Conservation (phyloP, 2,329 filamentous ascomycete genomes). For the Ophiocordyceps sinensis region DNA sequence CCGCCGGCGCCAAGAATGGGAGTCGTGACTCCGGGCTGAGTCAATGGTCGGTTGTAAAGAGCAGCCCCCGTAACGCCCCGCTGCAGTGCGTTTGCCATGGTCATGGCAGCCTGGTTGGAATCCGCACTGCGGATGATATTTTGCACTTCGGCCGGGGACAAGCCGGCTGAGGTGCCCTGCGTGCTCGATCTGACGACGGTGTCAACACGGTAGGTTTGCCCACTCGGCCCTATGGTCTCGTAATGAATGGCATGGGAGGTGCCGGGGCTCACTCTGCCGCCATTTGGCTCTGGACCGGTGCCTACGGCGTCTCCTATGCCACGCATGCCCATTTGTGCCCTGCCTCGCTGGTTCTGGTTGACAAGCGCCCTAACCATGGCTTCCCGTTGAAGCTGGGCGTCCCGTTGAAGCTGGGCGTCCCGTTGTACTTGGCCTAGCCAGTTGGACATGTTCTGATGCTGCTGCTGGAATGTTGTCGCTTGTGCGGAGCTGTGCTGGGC, state of each 20-base stretch:
- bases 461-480: conserved; percentile 18
- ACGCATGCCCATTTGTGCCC: conserved; percentile 24
- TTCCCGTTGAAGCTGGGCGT: conserved; percentile 16
- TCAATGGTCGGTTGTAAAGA: conserved; percentile 17
- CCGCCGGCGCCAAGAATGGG: conserved; percentile 19
- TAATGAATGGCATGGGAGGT: conserved; percentile 16
- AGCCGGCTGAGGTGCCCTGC: conserved; percentile 10
- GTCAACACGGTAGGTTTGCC: conserved; percentile 20
- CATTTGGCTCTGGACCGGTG: conserved; percentile 9
- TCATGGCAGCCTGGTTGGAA: conserved; percentile 29
- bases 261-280: conserved; percentile 9
- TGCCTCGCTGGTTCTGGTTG: conserved; percentile 27
- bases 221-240: conserved; percentile 18
- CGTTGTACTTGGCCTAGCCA: conserved; percentile 31
- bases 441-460: conserved; percentile 27
- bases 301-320: conserved; percentile 21
- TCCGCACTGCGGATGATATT: conserved; percentile 32
- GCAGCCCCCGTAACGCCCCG: conserved; percentile 34
- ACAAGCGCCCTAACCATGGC: conserved; percentile 25
- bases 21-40: conserved; percentile 27
- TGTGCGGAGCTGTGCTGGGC: conserved; percentile 13
- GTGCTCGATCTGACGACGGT: conserved; percentile 13
- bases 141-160: conserved; percentile 29
- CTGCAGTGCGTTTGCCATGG: conserved; percentile 36
- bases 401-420: conserved; percentile 12